phyloP scores from a whole-genome alignment of 164 flowering plant species.

The Cinnamomum chago region DNA sequence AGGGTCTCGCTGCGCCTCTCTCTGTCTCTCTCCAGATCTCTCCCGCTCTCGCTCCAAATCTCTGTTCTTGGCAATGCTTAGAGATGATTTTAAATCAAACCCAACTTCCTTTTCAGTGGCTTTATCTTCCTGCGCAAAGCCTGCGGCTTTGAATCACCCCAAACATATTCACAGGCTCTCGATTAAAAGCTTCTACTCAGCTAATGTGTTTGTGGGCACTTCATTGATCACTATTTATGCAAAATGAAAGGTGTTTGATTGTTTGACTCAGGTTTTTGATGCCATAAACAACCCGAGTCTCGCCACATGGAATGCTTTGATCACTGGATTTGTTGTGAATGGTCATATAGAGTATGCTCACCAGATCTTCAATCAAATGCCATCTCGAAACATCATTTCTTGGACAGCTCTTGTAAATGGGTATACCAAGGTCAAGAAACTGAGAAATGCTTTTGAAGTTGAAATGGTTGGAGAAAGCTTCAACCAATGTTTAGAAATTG shows the following conservation, averaged over 20 bases:
- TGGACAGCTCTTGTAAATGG: constrained; percentile 8
- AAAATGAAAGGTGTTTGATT: constrained; percentile 1
- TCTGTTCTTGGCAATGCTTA: background rate
- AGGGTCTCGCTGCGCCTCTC: too few species aligned
- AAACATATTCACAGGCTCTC: constrained; percentile 7
- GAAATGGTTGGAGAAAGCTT: too few species aligned
- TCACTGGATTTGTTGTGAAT: constrained; percentile 1
- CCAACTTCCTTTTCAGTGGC: constrained; percentile 9
- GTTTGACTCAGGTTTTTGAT: background rate
- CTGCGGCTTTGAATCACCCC: background rate
- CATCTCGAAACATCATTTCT: constrained; percentile 1
- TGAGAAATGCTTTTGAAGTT: constrained; percentile 2
- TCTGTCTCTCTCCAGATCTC: too few species aligned
- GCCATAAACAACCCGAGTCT: background rate
- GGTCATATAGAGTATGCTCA: background rate
- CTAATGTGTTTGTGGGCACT: constrained; percentile 8
- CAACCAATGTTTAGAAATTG: too few species aligned
- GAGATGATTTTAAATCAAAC: background rate
- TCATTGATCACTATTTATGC: constrained; percentile 6
- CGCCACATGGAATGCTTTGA: constrained; percentile 2
- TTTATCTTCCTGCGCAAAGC: constrained; percentile 1
- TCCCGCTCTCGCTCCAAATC: too few species aligned
- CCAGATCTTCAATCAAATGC: constrained; percentile 1
- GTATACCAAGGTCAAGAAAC: constrained; percentile 7
- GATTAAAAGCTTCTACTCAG: background rate